These are phyloP conservation scores for Talaromyces borbonicus DNA, from an alignment of 495 filamentous ascomycete species.

Conservation along the genomic window DNA sequence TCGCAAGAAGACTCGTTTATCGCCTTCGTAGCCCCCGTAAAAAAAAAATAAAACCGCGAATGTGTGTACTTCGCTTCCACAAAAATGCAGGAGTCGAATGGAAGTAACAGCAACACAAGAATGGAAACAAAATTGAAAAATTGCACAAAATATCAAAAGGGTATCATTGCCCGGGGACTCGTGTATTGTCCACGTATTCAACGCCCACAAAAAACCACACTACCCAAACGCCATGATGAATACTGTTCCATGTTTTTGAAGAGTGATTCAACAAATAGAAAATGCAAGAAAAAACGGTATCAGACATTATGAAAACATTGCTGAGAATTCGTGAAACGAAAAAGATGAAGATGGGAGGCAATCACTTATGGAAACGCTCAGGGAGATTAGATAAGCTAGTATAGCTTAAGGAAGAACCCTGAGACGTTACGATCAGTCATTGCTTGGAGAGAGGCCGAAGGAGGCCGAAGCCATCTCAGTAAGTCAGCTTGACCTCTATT, in stretches of 20 bases:
- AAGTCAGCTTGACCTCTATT: constrained; percentile 32
- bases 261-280: constrained; percentile 14
- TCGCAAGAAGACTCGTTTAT: constrained; percentile 16
- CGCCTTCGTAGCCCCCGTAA: constrained; percentile 11
- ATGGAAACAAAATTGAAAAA: constrained; percentile 12
- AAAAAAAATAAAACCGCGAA: constrained; percentile 1
- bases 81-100: constrained; percentile 18
- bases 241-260: constrained; percentile 9
- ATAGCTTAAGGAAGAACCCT: too few relatives aligned
- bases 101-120: constrained; percentile 8
- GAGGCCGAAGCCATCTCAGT: constrained; percentile 14
- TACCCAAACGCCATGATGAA: neutral
- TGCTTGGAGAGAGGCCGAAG: too few relatives aligned
- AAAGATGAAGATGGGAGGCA: neutral
- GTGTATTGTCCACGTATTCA: constrained; percentile 39
- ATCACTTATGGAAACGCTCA: too few relatives aligned
- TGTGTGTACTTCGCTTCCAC: constrained; percentile 1
- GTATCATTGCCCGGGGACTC: constrained; percentile 41
- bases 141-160: constrained; percentile 22
- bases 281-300: constrained; percentile 10
- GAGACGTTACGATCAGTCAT: too few relatives aligned
- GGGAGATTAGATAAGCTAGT: too few relatives aligned
- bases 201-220: constrained; percentile 21
- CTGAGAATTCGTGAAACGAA: neutral
- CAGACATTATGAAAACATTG: too few relatives aligned